Percentiles rank a stretch among this genome's conserved stretches.
Evolutionary conservation across 2,329 filamentous ascomycete species (phyloP).

Genomic region (Aspergillus sergii): DNA sequence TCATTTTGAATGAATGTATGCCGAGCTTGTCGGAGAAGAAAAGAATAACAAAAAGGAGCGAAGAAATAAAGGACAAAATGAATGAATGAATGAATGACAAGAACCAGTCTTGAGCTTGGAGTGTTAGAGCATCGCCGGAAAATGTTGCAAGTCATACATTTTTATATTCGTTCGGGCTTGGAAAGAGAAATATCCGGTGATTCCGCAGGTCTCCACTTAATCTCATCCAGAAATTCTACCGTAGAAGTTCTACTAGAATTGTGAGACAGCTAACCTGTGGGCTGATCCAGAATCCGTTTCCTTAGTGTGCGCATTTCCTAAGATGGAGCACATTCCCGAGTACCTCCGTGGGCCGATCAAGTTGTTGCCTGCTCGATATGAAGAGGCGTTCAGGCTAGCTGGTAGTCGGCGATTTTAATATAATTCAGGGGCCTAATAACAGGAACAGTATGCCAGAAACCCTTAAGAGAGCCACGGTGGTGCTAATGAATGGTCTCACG

Average conservation of each 20-base stretch:
- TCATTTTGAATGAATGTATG: slow-evolving; percentile 33
- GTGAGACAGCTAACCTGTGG: slow-evolving; percentile 3
- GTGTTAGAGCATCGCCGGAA: not conserved
- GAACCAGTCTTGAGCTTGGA: slow-evolving; percentile 16
- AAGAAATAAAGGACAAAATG: slow-evolving; percentile 15
- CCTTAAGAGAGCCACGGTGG: not conserved
- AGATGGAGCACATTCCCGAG: not conserved
- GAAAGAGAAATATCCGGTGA: not conserved
- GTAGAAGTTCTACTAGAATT: not conserved
- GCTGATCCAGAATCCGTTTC: not conserved
- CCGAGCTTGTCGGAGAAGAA: slow-evolving; percentile 27
- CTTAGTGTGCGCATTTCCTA: not conserved
- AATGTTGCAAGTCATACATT: not conserved
- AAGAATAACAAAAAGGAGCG: slow-evolving; percentile 17
- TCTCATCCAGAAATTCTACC: not conserved
- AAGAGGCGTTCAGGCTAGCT: not conserved
- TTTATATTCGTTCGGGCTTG: not conserved
- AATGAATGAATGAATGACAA: slow-evolving; percentile 12
- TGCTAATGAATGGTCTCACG: not conserved
- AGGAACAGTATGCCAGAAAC: not conserved
- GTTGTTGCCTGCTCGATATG: not conserved
- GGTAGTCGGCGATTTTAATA: not conserved
- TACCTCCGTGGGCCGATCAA: not conserved
- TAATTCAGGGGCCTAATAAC: not conserved
- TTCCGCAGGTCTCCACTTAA: not conserved